Percentiles rank a stretch among this genome's conserved stretches.
phyloP scores from a whole-genome alignment of 1,284 basidiomycete genomes.

The Puccinia polysora region DNA sequence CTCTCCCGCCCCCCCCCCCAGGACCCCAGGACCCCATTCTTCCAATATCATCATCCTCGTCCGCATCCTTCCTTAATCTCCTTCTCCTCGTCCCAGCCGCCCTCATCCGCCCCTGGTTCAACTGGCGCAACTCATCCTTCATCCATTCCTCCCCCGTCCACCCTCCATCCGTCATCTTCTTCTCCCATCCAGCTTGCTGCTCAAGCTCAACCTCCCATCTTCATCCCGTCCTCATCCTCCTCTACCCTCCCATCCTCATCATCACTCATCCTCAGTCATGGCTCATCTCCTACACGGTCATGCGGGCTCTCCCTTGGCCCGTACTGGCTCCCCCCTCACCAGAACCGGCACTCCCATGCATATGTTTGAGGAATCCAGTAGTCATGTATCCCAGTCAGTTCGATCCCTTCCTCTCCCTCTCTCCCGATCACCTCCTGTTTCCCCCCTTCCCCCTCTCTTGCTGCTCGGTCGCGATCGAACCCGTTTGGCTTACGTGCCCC shows the following conservation, averaged over 20 bases:
- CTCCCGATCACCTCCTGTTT: background rate
- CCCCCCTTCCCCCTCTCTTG: background rate
- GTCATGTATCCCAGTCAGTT: slow-evolving; percentile 36
- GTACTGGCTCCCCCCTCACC: slow-evolving; percentile 38
- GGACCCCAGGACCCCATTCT: too few species aligned
- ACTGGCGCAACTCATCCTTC: too few species aligned
- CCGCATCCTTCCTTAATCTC: too few species aligned
- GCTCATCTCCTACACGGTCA: slow-evolving; percentile 38
- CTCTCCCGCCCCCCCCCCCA: too few species aligned
- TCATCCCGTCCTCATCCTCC: background rate
- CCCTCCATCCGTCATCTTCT: too few species aligned
- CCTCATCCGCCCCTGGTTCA: too few species aligned
- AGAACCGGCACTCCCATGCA: slow-evolving; percentile 38
- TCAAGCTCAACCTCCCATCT: background rate
- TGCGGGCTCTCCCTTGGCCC: slow-evolving; percentile 36
- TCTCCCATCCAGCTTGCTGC: too few species aligned
- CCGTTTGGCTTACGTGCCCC: too few species aligned
- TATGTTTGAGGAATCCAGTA: slow-evolving; percentile 37
- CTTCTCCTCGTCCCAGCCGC: too few species aligned
- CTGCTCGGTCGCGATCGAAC: too few species aligned
- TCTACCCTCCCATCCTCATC: background rate
- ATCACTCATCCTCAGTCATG: slow-evolving; percentile 14
- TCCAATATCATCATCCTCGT: too few species aligned
- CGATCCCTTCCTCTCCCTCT: background rate
- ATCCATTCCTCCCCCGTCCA: too few species aligned